Percentiles rank a stretch among this genome's conserved stretches.
Evolutionary conservation across 768 basidiomycete species (phyloP).

Genomic region (Rhodotorula graminis): DNA sequence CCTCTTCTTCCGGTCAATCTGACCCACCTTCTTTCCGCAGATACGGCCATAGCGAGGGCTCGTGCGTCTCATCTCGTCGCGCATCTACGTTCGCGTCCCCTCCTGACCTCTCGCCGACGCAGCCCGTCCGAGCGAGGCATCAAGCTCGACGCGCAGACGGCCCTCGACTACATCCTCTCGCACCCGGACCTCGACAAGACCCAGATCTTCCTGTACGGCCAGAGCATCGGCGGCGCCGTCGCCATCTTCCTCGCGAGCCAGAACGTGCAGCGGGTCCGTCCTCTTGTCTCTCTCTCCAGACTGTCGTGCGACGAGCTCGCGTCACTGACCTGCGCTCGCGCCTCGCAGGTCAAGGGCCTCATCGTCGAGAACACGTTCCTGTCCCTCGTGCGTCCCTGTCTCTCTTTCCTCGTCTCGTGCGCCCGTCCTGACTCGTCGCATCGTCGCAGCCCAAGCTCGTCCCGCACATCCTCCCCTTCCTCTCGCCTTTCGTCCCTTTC

Average conservation of each 20-base stretch:
- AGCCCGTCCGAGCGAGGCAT: conserved; percentile 55
- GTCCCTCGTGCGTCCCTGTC: conserved; percentile 54
- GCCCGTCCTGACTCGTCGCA: too few species aligned
- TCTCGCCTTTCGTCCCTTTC: conserved; percentile 65
- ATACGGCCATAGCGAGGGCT: conserved; percentile 84
- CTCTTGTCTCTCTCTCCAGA: background rate
- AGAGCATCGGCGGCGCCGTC: conserved; percentile 89
- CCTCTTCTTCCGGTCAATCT: background rate
- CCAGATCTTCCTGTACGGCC: conserved; percentile 70
- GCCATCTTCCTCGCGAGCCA: conserved; percentile 77
- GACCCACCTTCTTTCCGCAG: conserved; percentile 47
- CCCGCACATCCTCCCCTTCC: conserved; percentile 69
- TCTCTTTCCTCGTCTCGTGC: background rate
- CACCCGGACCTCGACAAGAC: conserved; percentile 64
- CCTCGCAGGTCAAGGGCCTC: conserved; percentile 62
- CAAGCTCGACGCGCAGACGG: conserved; percentile 68
- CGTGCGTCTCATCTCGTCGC: conserved; percentile 52
- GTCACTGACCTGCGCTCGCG: background rate
- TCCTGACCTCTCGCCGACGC: background rate
- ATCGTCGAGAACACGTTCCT: conserved; percentile 92
- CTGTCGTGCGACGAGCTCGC: background rate
- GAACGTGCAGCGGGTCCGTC: conserved; percentile 62
- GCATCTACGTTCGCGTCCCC: too few species aligned
- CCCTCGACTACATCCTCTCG: conserved; percentile 65
- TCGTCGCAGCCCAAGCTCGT: conserved; percentile 59